phyloP scores from a whole-genome alignment of 345 rosid genomes.

The Camelina sativa region DNA sequence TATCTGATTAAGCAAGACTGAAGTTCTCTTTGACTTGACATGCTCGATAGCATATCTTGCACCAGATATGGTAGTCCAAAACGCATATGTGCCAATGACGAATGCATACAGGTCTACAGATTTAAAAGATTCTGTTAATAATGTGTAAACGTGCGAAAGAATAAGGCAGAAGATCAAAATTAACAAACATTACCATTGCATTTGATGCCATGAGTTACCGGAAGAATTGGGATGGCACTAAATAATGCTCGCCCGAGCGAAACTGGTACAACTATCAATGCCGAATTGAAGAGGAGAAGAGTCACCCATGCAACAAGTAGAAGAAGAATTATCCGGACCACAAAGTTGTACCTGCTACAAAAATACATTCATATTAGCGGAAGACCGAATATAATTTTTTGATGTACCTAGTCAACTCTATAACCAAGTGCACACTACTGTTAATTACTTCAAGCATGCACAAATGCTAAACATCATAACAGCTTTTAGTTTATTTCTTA shows the following conservation, averaged over 20 bases:
- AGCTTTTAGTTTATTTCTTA: slow-evolving; percentile 1
- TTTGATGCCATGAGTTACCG: slow-evolving; percentile 95
- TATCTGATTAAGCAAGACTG: slow-evolving; percentile 67
- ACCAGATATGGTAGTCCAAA: slow-evolving; percentile 92
- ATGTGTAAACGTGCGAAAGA: background rate
- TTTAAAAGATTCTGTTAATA: slow-evolving; percentile 28
- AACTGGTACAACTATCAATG: slow-evolving; percentile 84
- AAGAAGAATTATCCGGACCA: slow-evolving; percentile 75
- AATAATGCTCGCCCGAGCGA: slow-evolving; percentile 95
- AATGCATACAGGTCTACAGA: slow-evolving; percentile 86
- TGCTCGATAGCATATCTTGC: slow-evolving; percentile 85
- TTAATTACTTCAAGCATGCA: slow-evolving; percentile 12
- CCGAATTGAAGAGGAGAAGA: slow-evolving; percentile 87
- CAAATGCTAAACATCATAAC: background rate
- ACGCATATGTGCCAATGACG: slow-evolving; percentile 89
- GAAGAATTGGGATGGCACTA: slow-evolving; percentile 90
- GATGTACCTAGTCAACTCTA: slow-evolving; percentile 13
- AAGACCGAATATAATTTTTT: slow-evolving; percentile 8
- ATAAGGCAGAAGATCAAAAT: background rate
- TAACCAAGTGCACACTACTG: background rate
- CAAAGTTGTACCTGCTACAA: slow-evolving; percentile 84
- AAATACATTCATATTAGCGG: slow-evolving; percentile 21
- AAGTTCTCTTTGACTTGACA: slow-evolving; percentile 72
- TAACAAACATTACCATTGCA: slow-evolving; percentile 74
- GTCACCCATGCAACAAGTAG: slow-evolving; percentile 98